These are phyloP conservation scores for Anthoceros angustus DNA, from an alignment of 225 moss, liverwort and hornwort species.

Conservation along the genomic window DNA sequence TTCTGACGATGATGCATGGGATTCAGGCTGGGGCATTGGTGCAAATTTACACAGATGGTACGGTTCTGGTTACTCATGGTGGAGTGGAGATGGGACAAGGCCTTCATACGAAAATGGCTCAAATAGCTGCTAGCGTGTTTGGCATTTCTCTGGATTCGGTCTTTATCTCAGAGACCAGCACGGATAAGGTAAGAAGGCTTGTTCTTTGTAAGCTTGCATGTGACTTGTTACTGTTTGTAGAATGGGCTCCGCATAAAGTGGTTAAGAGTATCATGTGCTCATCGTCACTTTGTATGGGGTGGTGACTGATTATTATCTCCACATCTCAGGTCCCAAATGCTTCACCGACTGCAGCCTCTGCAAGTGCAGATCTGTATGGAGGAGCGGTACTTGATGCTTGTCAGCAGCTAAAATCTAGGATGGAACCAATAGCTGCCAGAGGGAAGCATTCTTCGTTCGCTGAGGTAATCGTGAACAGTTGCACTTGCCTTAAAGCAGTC, in stretches of 20 bases:
- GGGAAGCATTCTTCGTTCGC: conserved; percentile 49
- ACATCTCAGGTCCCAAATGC: conserved; percentile 62
- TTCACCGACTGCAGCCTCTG: conserved; percentile 92
- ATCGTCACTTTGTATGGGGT: background rate
- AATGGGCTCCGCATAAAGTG: background rate
- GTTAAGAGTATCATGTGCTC: background rate
- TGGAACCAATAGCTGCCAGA: conserved; percentile 33
- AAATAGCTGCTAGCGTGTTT: conserved; percentile 69
- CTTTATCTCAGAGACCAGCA: conserved; percentile 86
- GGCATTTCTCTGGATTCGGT: conserved; percentile 49
- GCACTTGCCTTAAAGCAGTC: too few species aligned
- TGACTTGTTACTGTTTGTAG: too few species aligned
- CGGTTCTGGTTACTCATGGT: conserved; percentile 84
- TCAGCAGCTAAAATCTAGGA: conserved; percentile 64
- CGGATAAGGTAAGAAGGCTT: conserved; percentile 46
- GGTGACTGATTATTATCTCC: background rate
- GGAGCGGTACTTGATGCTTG: conserved; percentile 88
- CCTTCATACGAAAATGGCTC: conserved; percentile 89
- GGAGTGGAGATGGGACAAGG: conserved; percentile 99
- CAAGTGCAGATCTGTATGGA: conserved; percentile 97
- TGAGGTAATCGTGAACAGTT: conserved; percentile 24
- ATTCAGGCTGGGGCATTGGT: conserved; percentile 83
- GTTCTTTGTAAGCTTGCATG: background rate
- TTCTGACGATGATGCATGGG: background rate
- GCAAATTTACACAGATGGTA: conserved; percentile 91